Evolutionary conservation across 495 filamentous ascomycete genomes (phyloP).

Genomic region (Echria macrotheca): DNA sequence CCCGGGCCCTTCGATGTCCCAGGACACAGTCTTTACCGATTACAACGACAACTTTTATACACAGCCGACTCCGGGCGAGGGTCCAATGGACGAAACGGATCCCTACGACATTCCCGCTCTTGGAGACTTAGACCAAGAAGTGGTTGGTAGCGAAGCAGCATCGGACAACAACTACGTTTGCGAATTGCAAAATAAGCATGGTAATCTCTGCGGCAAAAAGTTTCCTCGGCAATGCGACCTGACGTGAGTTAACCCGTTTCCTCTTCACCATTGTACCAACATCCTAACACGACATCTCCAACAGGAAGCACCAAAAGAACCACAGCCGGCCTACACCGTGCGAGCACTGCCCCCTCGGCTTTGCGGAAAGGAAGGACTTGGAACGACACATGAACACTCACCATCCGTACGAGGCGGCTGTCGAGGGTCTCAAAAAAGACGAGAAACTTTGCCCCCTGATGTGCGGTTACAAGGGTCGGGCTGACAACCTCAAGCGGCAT

Average conservation of each 20-base stretch:
- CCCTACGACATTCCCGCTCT: too few relatives aligned
- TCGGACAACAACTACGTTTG: too few relatives aligned
- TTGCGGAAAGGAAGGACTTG: background rate
- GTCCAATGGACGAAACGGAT: too few relatives aligned
- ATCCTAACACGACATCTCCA: background rate
- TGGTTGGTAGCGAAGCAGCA: too few relatives aligned
- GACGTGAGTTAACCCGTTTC: background rate
- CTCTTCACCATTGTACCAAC: background rate
- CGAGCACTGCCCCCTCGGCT: background rate
- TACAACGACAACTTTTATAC: too few relatives aligned
- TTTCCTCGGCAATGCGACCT: background rate
- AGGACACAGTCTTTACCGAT: too few relatives aligned
- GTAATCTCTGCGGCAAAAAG: background rate
- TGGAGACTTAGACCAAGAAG: too few relatives aligned
- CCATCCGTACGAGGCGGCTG: background rate
- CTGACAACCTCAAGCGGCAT: constrained; percentile 1
- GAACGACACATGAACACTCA: background rate
- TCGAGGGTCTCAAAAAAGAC: background rate
- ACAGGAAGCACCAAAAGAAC: constrained; percentile 5
- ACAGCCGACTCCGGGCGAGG: too few relatives aligned
- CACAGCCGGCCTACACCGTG: background rate
- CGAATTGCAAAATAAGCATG: background rate
- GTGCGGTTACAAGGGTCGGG: background rate
- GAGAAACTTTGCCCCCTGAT: background rate
- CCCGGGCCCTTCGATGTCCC: too few relatives aligned